A percentile compares a stretch with the other conserved stretches of the same genome.
phyloP scores from a whole-genome alignment of 306 rosid genomes.

The Cucumis cinereus region DNA sequence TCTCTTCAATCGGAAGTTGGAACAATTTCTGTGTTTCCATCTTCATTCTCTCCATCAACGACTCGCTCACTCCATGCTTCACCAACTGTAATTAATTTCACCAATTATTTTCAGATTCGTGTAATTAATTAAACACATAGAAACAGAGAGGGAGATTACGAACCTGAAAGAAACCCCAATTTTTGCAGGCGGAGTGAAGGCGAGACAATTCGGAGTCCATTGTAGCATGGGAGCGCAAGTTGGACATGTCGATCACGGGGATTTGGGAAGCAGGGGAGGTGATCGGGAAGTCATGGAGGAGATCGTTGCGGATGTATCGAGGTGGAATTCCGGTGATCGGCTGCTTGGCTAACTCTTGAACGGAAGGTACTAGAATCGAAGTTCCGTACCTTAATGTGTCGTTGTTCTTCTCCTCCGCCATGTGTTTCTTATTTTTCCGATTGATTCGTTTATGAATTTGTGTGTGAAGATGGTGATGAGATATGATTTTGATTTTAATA shows the following conservation, averaged over 20 bases:
- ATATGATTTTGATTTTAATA: neutral
- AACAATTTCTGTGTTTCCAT: constrained; percentile 25
- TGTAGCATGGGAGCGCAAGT: neutral
- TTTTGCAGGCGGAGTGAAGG: neutral
- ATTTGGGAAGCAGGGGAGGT: neutral
- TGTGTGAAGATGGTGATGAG: neutral
- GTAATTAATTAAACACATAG: too few relatives aligned
- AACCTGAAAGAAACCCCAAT: constrained; percentile 7
- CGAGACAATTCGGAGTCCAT: neutral
- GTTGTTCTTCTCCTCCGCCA: neutral
- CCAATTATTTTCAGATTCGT: too few relatives aligned
- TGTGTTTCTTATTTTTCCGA: neutral
- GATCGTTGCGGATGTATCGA: neutral
- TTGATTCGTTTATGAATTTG: neutral
- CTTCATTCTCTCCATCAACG: constrained; percentile 30
- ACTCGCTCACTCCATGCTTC: constrained; percentile 37
- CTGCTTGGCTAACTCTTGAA: neutral
- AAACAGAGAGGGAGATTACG: too few relatives aligned
- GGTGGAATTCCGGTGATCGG: neutral
- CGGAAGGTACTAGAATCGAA: neutral
- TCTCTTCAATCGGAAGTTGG: constrained; percentile 37
- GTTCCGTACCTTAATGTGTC: neutral
- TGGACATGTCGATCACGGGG: neutral
- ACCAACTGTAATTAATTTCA: constrained; percentile 20
- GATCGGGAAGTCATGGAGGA: neutral